Evolutionary conservation across 306 rosid species (phyloP), one percentile per base, ranked within the genome.

Genomic region (Hippophae gyantsensis): DNA sequence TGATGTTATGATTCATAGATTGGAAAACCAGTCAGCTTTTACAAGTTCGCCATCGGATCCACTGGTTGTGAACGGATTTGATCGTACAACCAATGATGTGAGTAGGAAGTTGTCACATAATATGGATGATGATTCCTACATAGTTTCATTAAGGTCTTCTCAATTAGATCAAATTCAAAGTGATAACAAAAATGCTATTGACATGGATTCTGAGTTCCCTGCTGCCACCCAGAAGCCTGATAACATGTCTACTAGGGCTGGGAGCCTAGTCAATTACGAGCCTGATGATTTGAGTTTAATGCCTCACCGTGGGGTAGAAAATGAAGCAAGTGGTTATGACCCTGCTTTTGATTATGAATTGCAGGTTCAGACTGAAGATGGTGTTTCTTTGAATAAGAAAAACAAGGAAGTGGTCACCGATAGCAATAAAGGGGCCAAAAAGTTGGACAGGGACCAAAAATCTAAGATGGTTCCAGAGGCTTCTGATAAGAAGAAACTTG

Each of bases 311-410:
- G 85, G 79, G 55, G 72, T 78, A 5, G 99, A 93, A 70, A 79
- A 66, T 65, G 81, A 74, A 6, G 74, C 84, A 27, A 52, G 62
- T 77, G 82, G 81, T 69, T 88, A 84, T 40, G 87, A 93, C 75
- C 99, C 88, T 69, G 89, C 97, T 68, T 73, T 80, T 68, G 95
- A 93, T 70, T 86, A 88, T 76, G 97, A 86, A 82, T 82, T 80
- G 89, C 89, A 77, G 68, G 77, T 70, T 64, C 83, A 68, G 42
- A 61, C 70, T 65, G 72, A 62, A 61, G 78, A 63, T 57, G 70
- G 67, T 61, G 69, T 69, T 68, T 47, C 73, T 43, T 66, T 56
- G 32, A 63, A 52, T 68, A 85, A 81, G 75, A 83, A 73, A 64
- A 79, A 71, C 42, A 67, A 72, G 67, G 87, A 78, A 42, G 81